Evolutionary conservation across 2,329 filamentous ascomycete genomes (phyloP).

Genomic region (Paraphaeosphaeria minitans): DNA sequence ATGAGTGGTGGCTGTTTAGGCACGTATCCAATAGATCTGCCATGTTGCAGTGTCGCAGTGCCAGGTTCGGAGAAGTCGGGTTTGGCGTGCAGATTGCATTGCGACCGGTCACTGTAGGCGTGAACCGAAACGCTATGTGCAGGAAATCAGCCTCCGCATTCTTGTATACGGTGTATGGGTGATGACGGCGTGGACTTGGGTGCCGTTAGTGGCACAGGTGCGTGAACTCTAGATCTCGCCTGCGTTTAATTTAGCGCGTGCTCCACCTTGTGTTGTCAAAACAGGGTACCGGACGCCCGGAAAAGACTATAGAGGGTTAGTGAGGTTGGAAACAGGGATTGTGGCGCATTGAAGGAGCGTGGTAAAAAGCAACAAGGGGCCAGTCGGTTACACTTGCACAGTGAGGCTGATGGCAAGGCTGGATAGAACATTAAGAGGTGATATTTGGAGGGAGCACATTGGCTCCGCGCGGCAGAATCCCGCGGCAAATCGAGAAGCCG

Average conservation of each 20-base stretch:
- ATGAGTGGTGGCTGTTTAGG: neutral
- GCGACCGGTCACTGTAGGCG: neutral
- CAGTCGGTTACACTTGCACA: neutral
- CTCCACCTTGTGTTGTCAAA: neutral
- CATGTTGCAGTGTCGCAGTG: neutral
- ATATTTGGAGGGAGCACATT: neutral
- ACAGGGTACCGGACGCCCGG: neutral
- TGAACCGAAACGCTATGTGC: neutral
- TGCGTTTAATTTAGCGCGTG: neutral
- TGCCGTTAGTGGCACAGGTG: neutral
- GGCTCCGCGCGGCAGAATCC: neutral
- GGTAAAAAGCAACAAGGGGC: neutral
- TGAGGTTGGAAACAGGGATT: neutral
- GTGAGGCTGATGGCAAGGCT: neutral
- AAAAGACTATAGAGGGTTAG: neutral
- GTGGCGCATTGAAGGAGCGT: neutral
- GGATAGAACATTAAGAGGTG: neutral
- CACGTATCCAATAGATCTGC: neutral
- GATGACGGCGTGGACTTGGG: neutral
- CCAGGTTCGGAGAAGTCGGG: neutral
- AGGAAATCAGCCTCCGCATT: neutral
- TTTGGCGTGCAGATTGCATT: neutral
- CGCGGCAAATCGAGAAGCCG: neutral
- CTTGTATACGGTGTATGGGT: neutral
- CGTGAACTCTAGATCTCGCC: neutral